These are phyloP conservation scores for Scutellaria baicalensis DNA, from an alignment of 257 asterid species.

Conservation along the genomic window DNA sequence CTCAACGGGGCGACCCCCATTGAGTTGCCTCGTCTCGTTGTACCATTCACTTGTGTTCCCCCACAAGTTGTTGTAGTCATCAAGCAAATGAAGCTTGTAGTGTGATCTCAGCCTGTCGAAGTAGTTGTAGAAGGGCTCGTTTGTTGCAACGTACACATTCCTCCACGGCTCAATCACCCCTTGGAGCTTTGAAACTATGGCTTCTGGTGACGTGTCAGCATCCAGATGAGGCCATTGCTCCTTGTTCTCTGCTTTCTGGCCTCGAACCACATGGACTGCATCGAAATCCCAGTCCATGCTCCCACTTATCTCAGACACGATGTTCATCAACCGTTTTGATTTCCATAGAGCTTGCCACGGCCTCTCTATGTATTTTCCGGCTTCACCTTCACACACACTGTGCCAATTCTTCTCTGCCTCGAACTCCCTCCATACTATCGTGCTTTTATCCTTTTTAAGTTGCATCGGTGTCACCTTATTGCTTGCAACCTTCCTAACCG, in stretches of 20 bases:
- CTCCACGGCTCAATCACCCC: conserved; percentile 64
- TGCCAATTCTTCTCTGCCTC: conserved; percentile 95
- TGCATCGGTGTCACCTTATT: conserved; percentile 70
- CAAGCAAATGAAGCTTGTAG: conserved; percentile 83
- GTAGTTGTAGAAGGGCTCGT: conserved; percentile 77
- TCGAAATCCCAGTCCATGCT: conserved; percentile 99
- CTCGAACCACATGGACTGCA: conserved; percentile 88
- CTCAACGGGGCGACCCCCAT: conserved; percentile 66
- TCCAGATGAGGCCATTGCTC: conserved; percentile 82
- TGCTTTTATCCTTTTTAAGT: conserved; percentile 66
- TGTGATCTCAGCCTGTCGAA: conserved; percentile 93
- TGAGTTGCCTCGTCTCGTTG: conserved; percentile 63
- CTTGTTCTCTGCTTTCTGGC: conserved; percentile 73
- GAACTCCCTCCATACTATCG: conserved; percentile 70
- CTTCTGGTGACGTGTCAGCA: conserved; percentile 82
- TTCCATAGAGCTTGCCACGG: conserved; percentile 91
- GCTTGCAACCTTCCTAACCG: conserved; percentile 55
- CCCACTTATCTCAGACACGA: conserved; percentile 87
- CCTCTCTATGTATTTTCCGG: conserved; percentile 67
- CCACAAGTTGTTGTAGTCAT: conserved; percentile 78
- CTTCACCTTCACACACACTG: conserved; percentile 90
- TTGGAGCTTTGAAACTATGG: conserved; percentile 58
- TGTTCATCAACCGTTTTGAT: conserved; percentile 86
- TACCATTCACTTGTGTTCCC: conserved; percentile 87
- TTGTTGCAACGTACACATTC: conserved; percentile 78